These are phyloP conservation scores for Mycena metata DNA, from an alignment of 768 basidiomycete species.

Conservation along the genomic window DNA sequence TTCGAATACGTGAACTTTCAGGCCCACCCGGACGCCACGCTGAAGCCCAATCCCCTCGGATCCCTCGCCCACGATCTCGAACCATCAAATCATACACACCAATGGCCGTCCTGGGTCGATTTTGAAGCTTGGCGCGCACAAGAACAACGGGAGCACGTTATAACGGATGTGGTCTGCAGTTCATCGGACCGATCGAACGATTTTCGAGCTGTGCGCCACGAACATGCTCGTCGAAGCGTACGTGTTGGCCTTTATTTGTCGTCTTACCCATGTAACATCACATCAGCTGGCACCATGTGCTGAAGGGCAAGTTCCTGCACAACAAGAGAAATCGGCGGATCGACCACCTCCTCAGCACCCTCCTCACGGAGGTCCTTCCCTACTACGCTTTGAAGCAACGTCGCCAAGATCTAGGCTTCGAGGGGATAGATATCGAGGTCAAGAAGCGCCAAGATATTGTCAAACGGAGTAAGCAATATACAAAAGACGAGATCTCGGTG, in stretches of 20 bases:
- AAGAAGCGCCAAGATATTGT: slow-evolving; percentile 27
- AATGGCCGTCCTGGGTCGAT: too few relatives aligned
- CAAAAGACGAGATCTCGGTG: slow-evolving; percentile 15
- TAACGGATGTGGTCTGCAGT: slow-evolving; percentile 47
- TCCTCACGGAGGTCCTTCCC: slow-evolving; percentile 33
- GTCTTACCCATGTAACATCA: too few relatives aligned
- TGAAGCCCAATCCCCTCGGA: too few relatives aligned
- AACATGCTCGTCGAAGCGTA: slow-evolving; percentile 47
- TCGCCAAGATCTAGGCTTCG: slow-evolving; percentile 41
- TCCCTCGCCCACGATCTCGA: too few relatives aligned
- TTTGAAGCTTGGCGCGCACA: too few relatives aligned
- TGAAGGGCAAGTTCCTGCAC: slow-evolving; percentile 44
- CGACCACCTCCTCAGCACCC: slow-evolving; percentile 41
- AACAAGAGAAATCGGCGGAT: slow-evolving; percentile 39
- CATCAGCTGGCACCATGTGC: neutral
- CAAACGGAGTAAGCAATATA: slow-evolving; percentile 7
- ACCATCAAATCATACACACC: too few relatives aligned
- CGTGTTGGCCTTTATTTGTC: neutral
- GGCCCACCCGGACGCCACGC: too few relatives aligned
- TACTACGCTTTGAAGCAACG: slow-evolving; percentile 38
- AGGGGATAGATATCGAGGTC: slow-evolving; percentile 39
- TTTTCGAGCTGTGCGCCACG: slow-evolving; percentile 38
- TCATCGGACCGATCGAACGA: too few relatives aligned
- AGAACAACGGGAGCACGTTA: too few relatives aligned
- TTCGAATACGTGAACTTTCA: too few relatives aligned